Evolutionary conservation across 371 early-diverging fungal species (phyloP).

Genomic region (Nematocida sp.): DNA sequence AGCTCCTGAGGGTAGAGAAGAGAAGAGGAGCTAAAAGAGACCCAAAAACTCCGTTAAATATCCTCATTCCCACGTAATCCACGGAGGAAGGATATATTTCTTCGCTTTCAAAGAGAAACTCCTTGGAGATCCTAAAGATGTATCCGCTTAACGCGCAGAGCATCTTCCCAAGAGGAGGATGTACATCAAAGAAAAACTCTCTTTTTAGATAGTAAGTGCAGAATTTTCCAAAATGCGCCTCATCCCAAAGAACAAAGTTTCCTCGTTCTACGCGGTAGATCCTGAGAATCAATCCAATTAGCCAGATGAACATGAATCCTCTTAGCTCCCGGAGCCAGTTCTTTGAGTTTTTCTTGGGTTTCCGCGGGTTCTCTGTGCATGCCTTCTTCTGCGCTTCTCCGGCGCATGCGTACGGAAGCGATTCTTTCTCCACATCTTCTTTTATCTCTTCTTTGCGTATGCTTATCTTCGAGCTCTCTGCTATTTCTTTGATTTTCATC

Average conservation of each 20-base stretch:
- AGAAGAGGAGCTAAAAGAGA: slow-evolving; percentile 83
- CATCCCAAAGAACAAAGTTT: slow-evolving; percentile 71
- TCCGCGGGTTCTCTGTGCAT: slow-evolving; percentile 72
- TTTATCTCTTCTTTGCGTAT: too few relatives aligned
- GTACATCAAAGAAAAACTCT: slow-evolving; percentile 94
- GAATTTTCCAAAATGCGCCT: slow-evolving; percentile 98
- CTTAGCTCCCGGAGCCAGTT: slow-evolving; percentile 11
- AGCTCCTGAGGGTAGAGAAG: slow-evolving; percentile 77
- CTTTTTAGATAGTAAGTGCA: slow-evolving; percentile 77
- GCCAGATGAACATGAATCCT: slow-evolving; percentile 58
- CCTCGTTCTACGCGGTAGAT: slow-evolving; percentile 64
- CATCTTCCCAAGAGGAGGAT: slow-evolving; percentile 98
- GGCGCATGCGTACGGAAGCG: too few relatives aligned
- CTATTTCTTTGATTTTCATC: too few relatives aligned
- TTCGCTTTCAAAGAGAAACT: slow-evolving; percentile 82
- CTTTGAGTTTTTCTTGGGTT: slow-evolving; percentile 71
- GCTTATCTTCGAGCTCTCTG: too few relatives aligned
- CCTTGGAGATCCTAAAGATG: slow-evolving; percentile 79
- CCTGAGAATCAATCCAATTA: slow-evolving; percentile 60
- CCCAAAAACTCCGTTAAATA: slow-evolving; percentile 70
- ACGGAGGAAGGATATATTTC: slow-evolving; percentile 75
- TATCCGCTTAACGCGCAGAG: slow-evolving; percentile 82
- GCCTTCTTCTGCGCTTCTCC: too few relatives aligned
- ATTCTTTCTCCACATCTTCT: too few relatives aligned
- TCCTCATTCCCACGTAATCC: slow-evolving; percentile 83